A percentile compares a stretch with the other conserved stretches of the same genome.
Evolutionary conservation across 1,284 basidiomycete genomes (phyloP).

Genomic region (Sanghuangporus baumii): DNA sequence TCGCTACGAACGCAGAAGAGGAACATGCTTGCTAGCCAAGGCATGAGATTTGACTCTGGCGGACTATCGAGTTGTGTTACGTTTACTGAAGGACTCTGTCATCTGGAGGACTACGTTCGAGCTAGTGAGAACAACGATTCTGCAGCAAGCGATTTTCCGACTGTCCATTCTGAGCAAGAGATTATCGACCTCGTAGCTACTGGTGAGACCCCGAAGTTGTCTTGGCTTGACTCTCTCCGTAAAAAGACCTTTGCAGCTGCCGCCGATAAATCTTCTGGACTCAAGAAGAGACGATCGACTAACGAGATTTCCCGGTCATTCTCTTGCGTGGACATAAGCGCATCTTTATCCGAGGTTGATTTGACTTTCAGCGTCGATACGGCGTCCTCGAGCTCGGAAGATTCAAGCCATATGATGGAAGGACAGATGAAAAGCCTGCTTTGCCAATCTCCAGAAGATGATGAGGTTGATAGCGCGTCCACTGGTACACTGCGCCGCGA

Average conservation of each 20-base stretch:
- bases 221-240: conserved; percentile 3
- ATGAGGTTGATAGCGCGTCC: not conserved
- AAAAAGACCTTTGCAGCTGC: not conserved
- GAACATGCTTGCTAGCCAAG: conserved; percentile 3
- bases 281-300: conserved; percentile 1
- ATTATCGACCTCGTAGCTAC: not conserved
- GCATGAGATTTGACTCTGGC: conserved; percentile 6
- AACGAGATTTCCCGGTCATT: not conserved
- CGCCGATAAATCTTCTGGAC: not conserved
- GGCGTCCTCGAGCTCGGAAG: not conserved
- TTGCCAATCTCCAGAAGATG: not conserved
- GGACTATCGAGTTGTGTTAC: conserved; percentile 15
- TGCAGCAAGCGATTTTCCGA: not conserved
- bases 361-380: not conserved
- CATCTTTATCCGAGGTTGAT: not conserved
- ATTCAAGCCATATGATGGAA: not conserved
- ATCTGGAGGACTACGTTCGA: conserved; percentile 10
- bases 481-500: not conserved
- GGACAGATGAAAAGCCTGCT: not conserved
- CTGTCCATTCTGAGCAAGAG: conserved; percentile 1
- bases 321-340: not conserved
- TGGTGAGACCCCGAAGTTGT: not conserved
- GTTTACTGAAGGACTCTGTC: conserved; percentile 14
- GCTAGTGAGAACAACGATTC: not conserved
- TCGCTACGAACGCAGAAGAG: not conserved